Conservation (phyloP, 345 rosid genomes). For the Pseudoturritis turrita region DNA sequence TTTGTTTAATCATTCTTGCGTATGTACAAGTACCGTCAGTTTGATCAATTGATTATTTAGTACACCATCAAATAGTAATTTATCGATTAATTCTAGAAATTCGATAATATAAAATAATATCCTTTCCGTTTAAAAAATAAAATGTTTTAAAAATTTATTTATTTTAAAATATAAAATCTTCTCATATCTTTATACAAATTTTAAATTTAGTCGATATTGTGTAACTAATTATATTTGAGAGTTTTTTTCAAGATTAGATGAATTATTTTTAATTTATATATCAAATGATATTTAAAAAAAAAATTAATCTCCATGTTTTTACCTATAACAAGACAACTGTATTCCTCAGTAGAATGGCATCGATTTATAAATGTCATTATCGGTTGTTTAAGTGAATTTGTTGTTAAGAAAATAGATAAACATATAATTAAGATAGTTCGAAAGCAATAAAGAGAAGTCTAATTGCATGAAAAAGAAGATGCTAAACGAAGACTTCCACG, state of each 20-base stretch:
- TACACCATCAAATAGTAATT: slow-evolving; percentile 19
- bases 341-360: neutral
- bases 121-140: no score
- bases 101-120: neutral
- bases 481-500: neutral
- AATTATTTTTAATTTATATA: no score
- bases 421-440: neutral
- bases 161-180: no score
- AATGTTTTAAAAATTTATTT: no score
- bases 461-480: neutral
- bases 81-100: slow-evolving; percentile 12
- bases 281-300: no score
- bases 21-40: slow-evolving; percentile 16
- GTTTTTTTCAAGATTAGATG: no score
- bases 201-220: no score
- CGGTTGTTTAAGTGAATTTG: neutral
- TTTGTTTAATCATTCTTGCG: slow-evolving; percentile 6
- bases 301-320: no score
- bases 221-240: no score
- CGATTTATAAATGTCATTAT: neutral
- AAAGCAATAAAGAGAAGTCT: neutral
- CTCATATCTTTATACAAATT: no score
- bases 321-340: no score
- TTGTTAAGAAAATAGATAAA: neutral
- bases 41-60: slow-evolving; percentile 1